These are phyloP conservation scores for Fragaria iinumae DNA, from an alignment of 306 rosid genomes.

Conservation along the genomic window DNA sequence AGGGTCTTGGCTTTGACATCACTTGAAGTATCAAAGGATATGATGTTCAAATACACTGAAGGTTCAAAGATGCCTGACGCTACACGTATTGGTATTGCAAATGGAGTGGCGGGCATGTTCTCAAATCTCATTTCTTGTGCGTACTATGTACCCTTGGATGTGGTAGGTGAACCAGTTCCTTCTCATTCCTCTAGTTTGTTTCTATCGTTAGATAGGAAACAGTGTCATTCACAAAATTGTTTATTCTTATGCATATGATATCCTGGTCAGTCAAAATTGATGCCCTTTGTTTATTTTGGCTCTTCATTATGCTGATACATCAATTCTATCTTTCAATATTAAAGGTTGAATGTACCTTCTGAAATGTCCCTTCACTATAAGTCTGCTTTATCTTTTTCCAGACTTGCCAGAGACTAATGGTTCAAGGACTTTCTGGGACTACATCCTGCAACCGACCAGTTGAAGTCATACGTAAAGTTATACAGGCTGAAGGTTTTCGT, in stretches of 20 bases:
- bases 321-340: background rate
- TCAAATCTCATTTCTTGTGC: slow-evolving; percentile 69
- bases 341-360: background rate
- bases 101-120: slow-evolving; percentile 73
- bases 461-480: slow-evolving; percentile 54
- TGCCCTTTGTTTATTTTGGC: background rate
- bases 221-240: background rate
- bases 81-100: slow-evolving; percentile 64
- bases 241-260: background rate
- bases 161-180: slow-evolving; percentile 43
- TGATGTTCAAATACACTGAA: slow-evolving; percentile 56
- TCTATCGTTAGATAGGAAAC: background rate
- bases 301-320: background rate
- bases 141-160: slow-evolving; percentile 85
- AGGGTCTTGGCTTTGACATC: slow-evolving; percentile 73
- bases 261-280: background rate
- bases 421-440: slow-evolving; percentile 85
- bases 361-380: slow-evolving; percentile 1
- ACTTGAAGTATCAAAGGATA: slow-evolving; percentile 72
- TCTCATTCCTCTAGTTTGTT: background rate
- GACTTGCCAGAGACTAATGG: slow-evolving; percentile 89
- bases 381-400: slow-evolving; percentile 9
- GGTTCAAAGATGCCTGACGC: slow-evolving; percentile 51
- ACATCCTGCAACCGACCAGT: slow-evolving; percentile 54
- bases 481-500: slow-evolving; percentile 68